Base-by-base conservation (phyloP, 495 filamentous ascomycete genomes). In the Xylaria cubensis region DNA sequence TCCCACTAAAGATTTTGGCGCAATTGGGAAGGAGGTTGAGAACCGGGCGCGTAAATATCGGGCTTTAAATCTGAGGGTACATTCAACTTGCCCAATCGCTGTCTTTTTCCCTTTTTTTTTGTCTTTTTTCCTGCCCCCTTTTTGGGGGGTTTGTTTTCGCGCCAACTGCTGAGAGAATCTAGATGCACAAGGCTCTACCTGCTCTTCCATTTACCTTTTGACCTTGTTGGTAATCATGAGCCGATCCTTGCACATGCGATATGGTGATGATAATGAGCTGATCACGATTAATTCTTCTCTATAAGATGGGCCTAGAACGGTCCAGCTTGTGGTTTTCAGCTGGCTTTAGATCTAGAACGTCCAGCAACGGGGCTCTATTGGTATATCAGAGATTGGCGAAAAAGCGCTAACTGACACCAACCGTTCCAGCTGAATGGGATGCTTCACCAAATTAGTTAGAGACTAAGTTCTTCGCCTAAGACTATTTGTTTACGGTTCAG, bases 391-490 rank as follows among this genome's bases (percentile, higher is more conserved):
- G 26, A 26, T 56, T 29, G 5, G 53, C 53, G 12, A 29, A 32
- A 56, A 26, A 56, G 24, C 24, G 24, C 53, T 56, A 50, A 56
- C 9, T 9, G 2, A n/a, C 19, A 21, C 34, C 39, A 4, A 15
- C 10, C 3, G 21, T 44, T 41, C 62, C 62, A 64, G 62, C 62
- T 64, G 62, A 64, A 32, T 21, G 62, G 61, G 5, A 64, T 10
- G 55, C 41, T 48, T 44, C 41, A 26, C 39, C 21, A 5, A 17
- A 44, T 46, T 46, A 29, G 62, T 1, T 5, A 24, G 41, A 24
- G 41, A 32, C 39, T 64, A 64, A 64, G 61, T 21, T 42, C 19
- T 29, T 64, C 39, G 9, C 5, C n/a, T 15, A 21, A 26, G 39
- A 44, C 62, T 46, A 64, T 64, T 64, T n/a, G 21, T 29, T 32